Percentiles rank a stretch among this genome's conserved stretches.
Conservation (phyloP, 2,329 filamentous ascomycete species). For the Neurospora sp. region DNA sequence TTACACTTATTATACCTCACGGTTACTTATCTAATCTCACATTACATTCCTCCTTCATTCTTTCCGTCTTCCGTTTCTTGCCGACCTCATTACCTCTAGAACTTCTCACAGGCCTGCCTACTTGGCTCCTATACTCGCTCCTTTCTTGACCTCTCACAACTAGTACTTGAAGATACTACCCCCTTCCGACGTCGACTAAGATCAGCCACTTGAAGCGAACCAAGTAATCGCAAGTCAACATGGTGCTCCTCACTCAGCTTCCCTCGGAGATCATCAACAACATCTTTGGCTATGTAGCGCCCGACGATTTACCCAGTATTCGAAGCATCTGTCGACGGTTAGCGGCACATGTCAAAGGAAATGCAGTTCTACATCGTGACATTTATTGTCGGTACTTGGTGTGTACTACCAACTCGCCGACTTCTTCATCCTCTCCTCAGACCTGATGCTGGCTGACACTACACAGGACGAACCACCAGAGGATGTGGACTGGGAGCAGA, state of each 20-base stretch:
- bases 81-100: neutral
- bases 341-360: conserved; percentile 43
- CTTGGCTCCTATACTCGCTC: neutral
- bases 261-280: conserved; percentile 54
- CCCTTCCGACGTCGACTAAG: neutral
- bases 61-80: neutral
- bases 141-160: neutral
- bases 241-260: conserved; percentile 31
- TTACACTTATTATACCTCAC: neutral
- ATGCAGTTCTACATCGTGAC: conserved; percentile 49
- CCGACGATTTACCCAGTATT: conserved; percentile 44
- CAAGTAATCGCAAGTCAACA: conserved; percentile 10
- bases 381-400: conserved; percentile 52
- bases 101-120: neutral
- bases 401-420: conserved; percentile 13
- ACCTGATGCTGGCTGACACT: neutral
- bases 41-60: neutral
- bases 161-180: neutral
- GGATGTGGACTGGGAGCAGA: conserved; percentile 22
- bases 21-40: neutral
- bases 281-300: conserved; percentile 46
- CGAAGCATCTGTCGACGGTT: conserved; percentile 42
- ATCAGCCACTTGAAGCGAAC: neutral
- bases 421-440: neutral
- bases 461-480: conserved; percentile 28